phyloP scores from a whole-genome alignment of 495 filamentous ascomycete species.

The Apiosordaria backusii region DNA sequence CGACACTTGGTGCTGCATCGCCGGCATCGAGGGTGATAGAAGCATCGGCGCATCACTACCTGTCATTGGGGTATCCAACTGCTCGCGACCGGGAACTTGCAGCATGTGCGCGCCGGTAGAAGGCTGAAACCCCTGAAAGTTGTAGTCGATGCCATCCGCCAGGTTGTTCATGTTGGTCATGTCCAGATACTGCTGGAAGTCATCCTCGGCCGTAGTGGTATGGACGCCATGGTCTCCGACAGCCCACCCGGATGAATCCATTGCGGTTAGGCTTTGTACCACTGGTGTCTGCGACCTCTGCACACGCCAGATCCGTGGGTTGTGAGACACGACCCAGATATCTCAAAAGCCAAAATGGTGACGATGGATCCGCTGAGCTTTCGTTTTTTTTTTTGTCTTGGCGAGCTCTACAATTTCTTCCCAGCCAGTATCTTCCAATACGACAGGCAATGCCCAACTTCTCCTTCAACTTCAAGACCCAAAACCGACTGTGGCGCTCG shows the following conservation, averaged over 20 bases:
- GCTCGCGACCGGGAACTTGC: conserved; percentile 37
- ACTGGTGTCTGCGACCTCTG: conserved; percentile 3
- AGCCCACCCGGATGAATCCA: conserved; percentile 48
- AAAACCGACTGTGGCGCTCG: background rate
- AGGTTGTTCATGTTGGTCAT: conserved; percentile 48
- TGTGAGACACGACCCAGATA: conserved; percentile 7
- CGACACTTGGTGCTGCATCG: conserved; percentile 46
- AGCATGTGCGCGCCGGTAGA: conserved; percentile 35
- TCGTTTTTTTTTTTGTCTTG: background rate
- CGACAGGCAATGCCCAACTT: background rate
- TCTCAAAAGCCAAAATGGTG: background rate
- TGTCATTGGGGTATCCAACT: conserved; percentile 50
- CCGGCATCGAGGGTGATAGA: conserved; percentile 36
- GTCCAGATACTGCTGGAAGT: conserved; percentile 55
- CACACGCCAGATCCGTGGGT: background rate
- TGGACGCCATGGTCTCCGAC: conserved; percentile 47
- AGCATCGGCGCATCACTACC: conserved; percentile 41
- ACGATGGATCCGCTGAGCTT: background rate
- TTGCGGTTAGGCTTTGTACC: conserved; percentile 30
- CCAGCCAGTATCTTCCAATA: background rate
- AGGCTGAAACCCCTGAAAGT: conserved; percentile 46
- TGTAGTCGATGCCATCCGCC: conserved; percentile 46
- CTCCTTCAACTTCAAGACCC: background rate
- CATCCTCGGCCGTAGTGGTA: conserved; percentile 42
- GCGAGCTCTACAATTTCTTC: background rate